Evolutionary conservation across 2,329 filamentous ascomycete genomes (phyloP), one percentile per base, ranked within the genome.

Genomic region (Ophidiomyces ophidiicola): DNA sequence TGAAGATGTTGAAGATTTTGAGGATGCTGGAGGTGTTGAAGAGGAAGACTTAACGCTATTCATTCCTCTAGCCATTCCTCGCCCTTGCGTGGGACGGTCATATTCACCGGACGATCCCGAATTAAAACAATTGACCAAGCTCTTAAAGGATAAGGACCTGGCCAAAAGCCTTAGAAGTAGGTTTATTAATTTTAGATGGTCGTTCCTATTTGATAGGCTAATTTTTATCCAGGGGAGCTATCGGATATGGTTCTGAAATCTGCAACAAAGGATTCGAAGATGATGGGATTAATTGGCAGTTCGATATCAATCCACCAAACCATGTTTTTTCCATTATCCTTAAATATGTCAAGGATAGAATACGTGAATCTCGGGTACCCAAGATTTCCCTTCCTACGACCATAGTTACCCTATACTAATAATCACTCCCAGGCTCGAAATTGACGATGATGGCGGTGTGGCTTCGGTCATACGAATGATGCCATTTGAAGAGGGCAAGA

Each of bases 301-400:
- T 35, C 43, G 11, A 36, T 39, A 19, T 17, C 24, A 6, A 14
- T 39, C 23, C 24, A 17, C 1, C 10, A 15, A 25, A 14, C 11
- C 18, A 28, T n/a, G 30, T 25, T 45, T 26, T 23, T 2, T 14
- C 33, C 35, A 19, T 14, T 20, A 6, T 47, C 46, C 31, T 39
- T 42, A 8, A 8, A 14, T n/a, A 20, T 11, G 30, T 36, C 36
- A 21, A 42, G 44, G 4, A 29, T 31, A 7, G 29, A 38, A 33
- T 46, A 42, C 24, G 19, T 32, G 15, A 42, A 42, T 31, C 36
- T 37, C 14, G 46, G 44, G 46, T 48, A 37, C 20, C 37, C 36
- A n/a, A 6, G 18, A 26, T 17, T 12, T n/a, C 4, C 1, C 20
- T 35, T 26, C 15, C 12, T 14, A 6, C 15, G 7, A 14, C 31